Evolutionary conservation across 495 filamentous ascomycete species (phyloP), one percentile per base, ranked within the genome.

Genomic region (Penicillium crystallinum): DNA sequence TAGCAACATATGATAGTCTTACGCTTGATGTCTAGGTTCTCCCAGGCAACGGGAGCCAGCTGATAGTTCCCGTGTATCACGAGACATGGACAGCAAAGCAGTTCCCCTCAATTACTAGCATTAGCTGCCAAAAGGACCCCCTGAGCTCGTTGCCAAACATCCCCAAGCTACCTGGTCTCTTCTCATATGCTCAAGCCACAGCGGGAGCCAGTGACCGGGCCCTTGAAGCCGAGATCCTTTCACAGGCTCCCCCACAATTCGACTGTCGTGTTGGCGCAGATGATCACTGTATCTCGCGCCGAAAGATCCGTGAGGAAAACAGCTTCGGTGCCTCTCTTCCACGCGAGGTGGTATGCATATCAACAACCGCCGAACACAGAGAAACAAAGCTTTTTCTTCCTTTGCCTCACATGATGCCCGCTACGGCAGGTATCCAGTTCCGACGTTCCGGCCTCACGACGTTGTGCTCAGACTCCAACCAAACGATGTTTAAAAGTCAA

Each of bases 391-490:
- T 30, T 6, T 5, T 27, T 1, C n/a, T 46, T 29, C 17, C 5
- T 7, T 27, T 27, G 3, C 33, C 46, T 53, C 59, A 57, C 47
- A 54, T 56, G 55, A 62, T 51, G 7, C 40, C 33, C 22, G 35
- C 18, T 39, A 47, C 17, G 31, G 38, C 33, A 53, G 36, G 18
- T 30, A n/a, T 38, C 22, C 35, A 53, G 58, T 53, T 54, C 59
- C 56, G 59, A 50, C 10, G 40, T 51, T 65, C 59, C 62, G 62
- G 56, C 35, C 15, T 49, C 33, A 30, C 17, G 42, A 35, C 37
- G 17, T 43, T 46, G 22, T 21, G 27, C 43, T 49, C 48, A 50
- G 48, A 42, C 39, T 30, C 27, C 29, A 46, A 23, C 14, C 10
- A 29, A 29, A 25, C 9, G 23, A 9, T 4, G 29, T 38, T 18